Percentiles rank a stretch among this genome's conserved stretches.
phyloP scores from a whole-genome alignment of 352 stramenopile genomes.

The Globisporangium nodosum region DNA sequence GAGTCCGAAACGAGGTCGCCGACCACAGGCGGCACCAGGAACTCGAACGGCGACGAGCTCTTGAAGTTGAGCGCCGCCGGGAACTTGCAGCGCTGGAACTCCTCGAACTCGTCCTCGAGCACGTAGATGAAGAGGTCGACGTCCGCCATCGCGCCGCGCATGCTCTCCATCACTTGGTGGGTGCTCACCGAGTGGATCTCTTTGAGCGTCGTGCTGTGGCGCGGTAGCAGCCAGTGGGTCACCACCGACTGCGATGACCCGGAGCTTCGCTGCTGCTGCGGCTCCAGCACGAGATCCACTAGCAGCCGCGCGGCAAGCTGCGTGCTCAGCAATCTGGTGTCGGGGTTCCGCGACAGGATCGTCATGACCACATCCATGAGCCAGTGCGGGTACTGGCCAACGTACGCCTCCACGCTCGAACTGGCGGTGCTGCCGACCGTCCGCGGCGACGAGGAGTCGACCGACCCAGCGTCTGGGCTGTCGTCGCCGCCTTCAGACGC shows the following conservation, averaged over 20 bases:
- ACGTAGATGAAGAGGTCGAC: slow-evolving; percentile 80
- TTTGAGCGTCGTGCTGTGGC: slow-evolving; percentile 29
- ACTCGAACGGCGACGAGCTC: slow-evolving; percentile 63
- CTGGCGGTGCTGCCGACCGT: background rate
- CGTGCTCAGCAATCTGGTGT: slow-evolving; percentile 46
- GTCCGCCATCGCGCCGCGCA: slow-evolving; percentile 73
- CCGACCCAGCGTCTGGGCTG: background rate
- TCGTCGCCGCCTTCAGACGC: background rate
- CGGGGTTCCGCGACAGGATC: slow-evolving; percentile 40
- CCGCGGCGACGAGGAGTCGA: slow-evolving; percentile 5
- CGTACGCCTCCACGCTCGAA: slow-evolving; percentile 2
- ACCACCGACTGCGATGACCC: background rate
- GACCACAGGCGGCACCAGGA: slow-evolving; percentile 38
- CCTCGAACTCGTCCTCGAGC: slow-evolving; percentile 59
- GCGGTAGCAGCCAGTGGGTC: slow-evolving; percentile 17
- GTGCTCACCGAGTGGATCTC: slow-evolving; percentile 62
- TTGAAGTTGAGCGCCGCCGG: slow-evolving; percentile 47
- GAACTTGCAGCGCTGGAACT: slow-evolving; percentile 44
- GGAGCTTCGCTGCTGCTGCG: slow-evolving; percentile 1
- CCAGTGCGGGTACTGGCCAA: slow-evolving; percentile 37
- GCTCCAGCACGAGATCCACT: slow-evolving; percentile 51
- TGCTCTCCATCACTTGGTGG: slow-evolving; percentile 77
- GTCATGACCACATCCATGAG: slow-evolving; percentile 40
- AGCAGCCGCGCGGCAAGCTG: slow-evolving; percentile 49
- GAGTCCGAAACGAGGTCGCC: slow-evolving; percentile 14